These are phyloP conservation scores for Funneliformis mosseae DNA, from an alignment of 192 early-diverging fungal species.

Conservation along the genomic window DNA sequence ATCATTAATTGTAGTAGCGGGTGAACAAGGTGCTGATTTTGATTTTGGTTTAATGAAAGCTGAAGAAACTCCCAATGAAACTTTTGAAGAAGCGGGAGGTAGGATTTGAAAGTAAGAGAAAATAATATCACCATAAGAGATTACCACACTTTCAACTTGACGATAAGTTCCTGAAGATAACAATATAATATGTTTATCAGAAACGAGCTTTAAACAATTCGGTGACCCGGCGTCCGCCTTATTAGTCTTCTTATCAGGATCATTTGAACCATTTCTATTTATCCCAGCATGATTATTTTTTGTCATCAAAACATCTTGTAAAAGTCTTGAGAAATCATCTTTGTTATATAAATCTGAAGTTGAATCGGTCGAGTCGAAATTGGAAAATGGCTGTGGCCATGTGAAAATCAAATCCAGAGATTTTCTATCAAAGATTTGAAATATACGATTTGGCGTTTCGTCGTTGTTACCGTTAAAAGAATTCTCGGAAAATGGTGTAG, in stretches of 20 bases:
- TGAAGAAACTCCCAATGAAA: neutral
- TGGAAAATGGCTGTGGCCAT: conserved; percentile 33
- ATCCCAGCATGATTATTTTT: neutral
- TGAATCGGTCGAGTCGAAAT: no score
- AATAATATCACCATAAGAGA: conserved; percentile 48
- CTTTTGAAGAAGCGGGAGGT: neutral
- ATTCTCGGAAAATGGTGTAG: conserved; percentile 16
- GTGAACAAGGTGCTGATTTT: conserved; percentile 31
- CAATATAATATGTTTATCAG: neutral
- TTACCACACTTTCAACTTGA: conserved; percentile 47
- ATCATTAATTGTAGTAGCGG: neutral
- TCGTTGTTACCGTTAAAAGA: neutral
- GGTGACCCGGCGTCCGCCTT: neutral
- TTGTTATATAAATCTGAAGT: conserved; percentile 2
- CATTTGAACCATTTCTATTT: neutral
- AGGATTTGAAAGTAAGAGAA: conserved; percentile 48
- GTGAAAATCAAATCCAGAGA: conserved; percentile 42
- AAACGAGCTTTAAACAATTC: conserved; percentile 7
- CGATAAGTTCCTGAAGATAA: conserved; percentile 30
- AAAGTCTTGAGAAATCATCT: conserved; percentile 24
- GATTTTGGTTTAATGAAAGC: neutral
- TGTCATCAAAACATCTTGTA: neutral
- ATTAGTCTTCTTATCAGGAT: neutral
- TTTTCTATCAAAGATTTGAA: conserved; percentile 45
- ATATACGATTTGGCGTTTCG: conserved; percentile 41